A percentile compares a stretch with the other conserved stretches of the same genome.
These are phyloP conservation scores for Aspergillus leporis DNA, from an alignment of 495 filamentous ascomycete species.

Conservation along the genomic window DNA sequence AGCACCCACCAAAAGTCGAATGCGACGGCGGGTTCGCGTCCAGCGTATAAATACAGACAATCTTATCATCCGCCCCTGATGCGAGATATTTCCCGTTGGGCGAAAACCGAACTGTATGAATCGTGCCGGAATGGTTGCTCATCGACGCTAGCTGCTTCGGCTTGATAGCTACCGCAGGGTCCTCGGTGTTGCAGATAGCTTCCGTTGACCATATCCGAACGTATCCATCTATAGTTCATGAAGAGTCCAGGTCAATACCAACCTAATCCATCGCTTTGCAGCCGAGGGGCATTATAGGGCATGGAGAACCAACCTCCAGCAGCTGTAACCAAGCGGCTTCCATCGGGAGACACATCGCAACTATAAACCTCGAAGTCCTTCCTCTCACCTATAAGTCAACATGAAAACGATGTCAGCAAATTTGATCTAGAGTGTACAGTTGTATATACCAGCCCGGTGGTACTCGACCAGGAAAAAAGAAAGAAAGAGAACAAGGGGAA, in stretches of 20 bases:
- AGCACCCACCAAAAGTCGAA: constrained; percentile 68
- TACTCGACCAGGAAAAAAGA: neutral
- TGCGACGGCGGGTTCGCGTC: constrained; percentile 78
- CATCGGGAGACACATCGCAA: constrained; percentile 95
- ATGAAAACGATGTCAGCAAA: constrained; percentile 12
- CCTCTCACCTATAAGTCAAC: constrained; percentile 67
- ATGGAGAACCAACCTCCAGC: constrained; percentile 69
- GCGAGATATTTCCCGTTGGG: constrained; percentile 91
- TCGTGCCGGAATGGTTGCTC: constrained; percentile 97
- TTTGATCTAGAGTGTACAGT: neutral
- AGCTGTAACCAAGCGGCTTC: constrained; percentile 84
- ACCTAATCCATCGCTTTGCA: constrained; percentile 3
- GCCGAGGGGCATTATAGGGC: neutral
- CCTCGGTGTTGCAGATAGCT: constrained; percentile 77
- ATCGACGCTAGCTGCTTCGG: constrained; percentile 95
- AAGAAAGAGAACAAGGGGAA: constrained; percentile 4
- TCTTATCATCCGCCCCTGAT: constrained; percentile 96
- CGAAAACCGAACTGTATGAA: constrained; percentile 94
- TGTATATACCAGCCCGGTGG: neutral
- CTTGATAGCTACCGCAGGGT: constrained; percentile 64
- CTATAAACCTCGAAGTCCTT: constrained; percentile 98
- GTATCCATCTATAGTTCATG: constrained; percentile 70
- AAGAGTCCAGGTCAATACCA: constrained; percentile 15
- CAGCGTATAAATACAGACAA: constrained; percentile 92
- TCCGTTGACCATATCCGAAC: constrained; percentile 97